Evolutionary conservation across 768 basidiomycete genomes (phyloP), one percentile per base, ranked within the genome.

Genomic region (Leccinum disarticulatum): DNA sequence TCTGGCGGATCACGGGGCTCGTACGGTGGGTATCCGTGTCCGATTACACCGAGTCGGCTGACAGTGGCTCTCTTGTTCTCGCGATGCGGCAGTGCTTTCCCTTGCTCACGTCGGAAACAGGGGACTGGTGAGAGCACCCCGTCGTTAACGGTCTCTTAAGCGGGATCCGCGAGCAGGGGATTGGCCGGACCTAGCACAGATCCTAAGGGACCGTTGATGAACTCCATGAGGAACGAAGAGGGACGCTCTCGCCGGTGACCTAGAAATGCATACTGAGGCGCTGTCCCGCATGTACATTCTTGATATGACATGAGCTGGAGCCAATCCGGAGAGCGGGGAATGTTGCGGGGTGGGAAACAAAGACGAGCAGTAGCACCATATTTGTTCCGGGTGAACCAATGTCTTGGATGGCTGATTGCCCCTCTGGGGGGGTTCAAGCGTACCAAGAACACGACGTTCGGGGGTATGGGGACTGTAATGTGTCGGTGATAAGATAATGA

Each of bases 191-290:
- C 46, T 46, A 22, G 19, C 10, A 46, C 19, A 46, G 19, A 19
- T 22, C 43, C 19, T 22, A 19, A 46, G 43, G 58, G 15, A 17
- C 57, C 25, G 51, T 50, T 54, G 60, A 62, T 59, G 54, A 43
- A 43, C n/a, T 41, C 15, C 61, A 58, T 57, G 70, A 70, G 63
- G 74, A 72, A 33, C 59, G 19, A 19, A 15, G 73, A 47, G 65
- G 61, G 31, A 60, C 64, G 47, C 27, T 46, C 43, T 55, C 36
- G n/a, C 31, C 36, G 30, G n/a, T 1, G 5, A 50, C 49, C 51
- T 50, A 77, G 60, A 62, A 66, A n/a, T 77, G 70, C 59, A 79
- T 80, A 46, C 5, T 46, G 43, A 22, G 46, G 33, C 22, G 13
- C 19, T 59, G 17, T 27, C 25, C 11, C 43, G n/a, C 27, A 58